Evolutionary conservation across 2,329 filamentous ascomycete species (phyloP), one percentile per base, ranked within the genome.

Genomic region (Aureobasidium uvarum): DNA sequence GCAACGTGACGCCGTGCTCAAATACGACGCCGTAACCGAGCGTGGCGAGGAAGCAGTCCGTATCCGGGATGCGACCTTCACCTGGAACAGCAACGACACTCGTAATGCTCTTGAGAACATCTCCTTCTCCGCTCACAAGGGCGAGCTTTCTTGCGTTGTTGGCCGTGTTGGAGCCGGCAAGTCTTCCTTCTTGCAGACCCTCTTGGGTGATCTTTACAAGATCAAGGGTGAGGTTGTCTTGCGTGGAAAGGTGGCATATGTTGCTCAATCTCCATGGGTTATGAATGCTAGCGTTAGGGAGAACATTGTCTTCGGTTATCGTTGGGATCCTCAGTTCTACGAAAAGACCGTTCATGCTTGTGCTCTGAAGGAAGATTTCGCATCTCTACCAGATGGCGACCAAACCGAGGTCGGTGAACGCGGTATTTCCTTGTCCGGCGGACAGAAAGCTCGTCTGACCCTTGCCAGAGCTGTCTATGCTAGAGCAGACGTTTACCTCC

Each of bases 251-350:
- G 85, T 92, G 46, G 95, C 95, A 1, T 99, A 98, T 75, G 95
- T 96, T 66, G 91, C 92, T 18, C 96, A 99, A 76, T 88, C 91
- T 72, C 83, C 92, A 23, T 99, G 96, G 95, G 90, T 99, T 62
- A 94, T 98, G 88, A 99, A 99, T 74, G 95, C 95, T 10, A 96
- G 91, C 36, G 93, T 99, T 65, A 91, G 92, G 72, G 95, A 99
- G 74, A 99, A 99, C 74, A 96, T 99, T 71, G 83, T 97, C 5
- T 99, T 99, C 73, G 95, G 95, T 1, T 92, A 99, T 78, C 88
- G 91, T 54, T 97, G 90, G 82, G 94, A 99, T 77, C 88, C 93
- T 5, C 85, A 89, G 36, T 99, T 99, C 77, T 99, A 99, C 78
- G 91, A 98, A 65, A 88, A 90, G 73, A 97, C 94, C 0, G 83